Evolutionary conservation across 2,329 filamentous ascomycete genomes (phyloP), one percentile per base, ranked within the genome.

Genomic region (Aspergillus sp.): DNA sequence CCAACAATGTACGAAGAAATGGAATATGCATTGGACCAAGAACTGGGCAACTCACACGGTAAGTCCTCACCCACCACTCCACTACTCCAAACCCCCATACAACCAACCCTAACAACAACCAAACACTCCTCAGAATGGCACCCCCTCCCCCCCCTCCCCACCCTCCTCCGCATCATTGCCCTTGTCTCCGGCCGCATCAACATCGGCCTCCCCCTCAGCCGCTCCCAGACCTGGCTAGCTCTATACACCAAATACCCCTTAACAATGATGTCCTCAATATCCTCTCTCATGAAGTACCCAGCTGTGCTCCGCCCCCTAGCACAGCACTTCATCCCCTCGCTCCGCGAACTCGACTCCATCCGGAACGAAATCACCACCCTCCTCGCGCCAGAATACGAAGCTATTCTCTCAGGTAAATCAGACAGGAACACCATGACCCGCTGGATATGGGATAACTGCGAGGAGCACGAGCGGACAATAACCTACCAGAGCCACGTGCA

Each of bases 121-220:
- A n/a, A 8, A 8, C 2, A 1, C 25, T 25, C 25, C 50, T 19
- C 10, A 36, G 30, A 32, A 32, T 32, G 32, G 25, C 28, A 15
- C n/a, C 39, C 50, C 17, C 32, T 39, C 1, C 28, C 17, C 9
- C 12, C 50, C 13, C 38, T 53, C 30, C 23, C 30, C 19, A 53
- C 28, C 5, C 8, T 30, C 19, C 50, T 53, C 7, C 50, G 50
- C 30, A 53, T 53, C 30, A 36, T 53, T 17, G 30, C 23, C 17
- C 50, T 53, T 15, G 50, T 53, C 8, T 53, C 50, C 12, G 50
- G 50, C 4, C 28, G 28, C n/a, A 30, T 53, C 50, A 53, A 53
- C 30, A 30, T 53, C 9, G 50, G 50, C 12, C 50, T n/a, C 17
- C 28, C 28, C 25, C 28, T 53, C 30, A 53, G 50, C 50, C 50